Evolutionary conservation across 495 filamentous ascomycete genomes (phyloP), one percentile per base, ranked within the genome.

Genomic region (Thermothielavioides terrestris): DNA sequence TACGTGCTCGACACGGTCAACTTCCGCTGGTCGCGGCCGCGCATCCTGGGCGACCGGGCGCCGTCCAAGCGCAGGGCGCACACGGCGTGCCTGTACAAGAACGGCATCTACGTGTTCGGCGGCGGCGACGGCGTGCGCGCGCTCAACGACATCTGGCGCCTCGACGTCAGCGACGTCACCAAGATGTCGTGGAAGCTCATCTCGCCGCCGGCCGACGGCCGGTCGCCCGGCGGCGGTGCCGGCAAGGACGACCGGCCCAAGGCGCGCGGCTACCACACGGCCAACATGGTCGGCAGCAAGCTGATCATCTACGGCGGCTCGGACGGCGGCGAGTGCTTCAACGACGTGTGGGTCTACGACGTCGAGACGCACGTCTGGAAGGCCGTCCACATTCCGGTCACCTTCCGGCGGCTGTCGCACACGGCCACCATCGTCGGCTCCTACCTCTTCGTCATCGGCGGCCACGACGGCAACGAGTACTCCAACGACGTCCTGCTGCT

Each of bases 331-430:
- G 79, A 83, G 61, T 83, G 80, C 60, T 84, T 83, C 61, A 70
- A 77, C 54, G 80, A 84, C 58, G 80, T 84, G 27, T 84, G 80
- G 80, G 73, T 84, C 22, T 83, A 83, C 57, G 77, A 83, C 55
- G 77, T 81, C 18, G 78, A 81, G 34, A 73, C 67, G 25, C 64
- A 72, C 28, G 46, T 62, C 18, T 83, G 80, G 76, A 76, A 69
- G 45, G 53, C 61, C 15, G 78, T 82, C 51, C 50, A 60, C 31
- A 75, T 79, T 32, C 72, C 73, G 25, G 44, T 76, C 14, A 77
- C 76, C 23, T 81, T 73, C 54, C 74, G 76, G 21, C 70, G 80
- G 38, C 68, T 84, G 22, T 78, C 76, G 42, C 80, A 84, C 57
- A 81, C 80, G 21, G 75, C 79, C 11, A 83, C 80, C 34, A 77